Percentiles rank a stretch among this genome's conserved stretches.
Evolutionary conservation across 176 grass and related monocot species (phyloP).

Genomic region (Lolium perenne): DNA sequence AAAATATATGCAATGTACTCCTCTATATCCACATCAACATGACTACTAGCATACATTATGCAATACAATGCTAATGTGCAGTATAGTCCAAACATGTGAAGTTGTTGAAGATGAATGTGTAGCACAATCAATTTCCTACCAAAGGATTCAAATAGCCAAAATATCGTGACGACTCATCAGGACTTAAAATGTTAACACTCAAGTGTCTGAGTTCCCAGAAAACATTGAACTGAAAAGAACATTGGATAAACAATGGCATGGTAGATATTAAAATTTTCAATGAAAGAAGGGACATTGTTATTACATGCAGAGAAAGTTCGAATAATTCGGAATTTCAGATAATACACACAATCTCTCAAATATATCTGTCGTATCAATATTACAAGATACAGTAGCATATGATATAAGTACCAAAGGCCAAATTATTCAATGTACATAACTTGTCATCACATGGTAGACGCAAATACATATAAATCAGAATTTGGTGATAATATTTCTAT

Average conservation of each 20-base stretch:
- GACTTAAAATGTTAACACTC: not conserved
- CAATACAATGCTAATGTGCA: not conserved
- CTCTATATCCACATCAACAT: not conserved
- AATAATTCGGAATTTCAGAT: not conserved
- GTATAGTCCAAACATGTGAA: too few species aligned
- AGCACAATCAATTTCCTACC: not conserved
- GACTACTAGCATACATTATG: not conserved
- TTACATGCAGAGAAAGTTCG: not conserved
- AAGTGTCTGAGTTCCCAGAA: not conserved
- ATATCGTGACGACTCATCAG: not conserved
- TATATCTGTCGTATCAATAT: constrained; percentile 16
- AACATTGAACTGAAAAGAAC: not conserved
- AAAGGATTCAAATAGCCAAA: not conserved
- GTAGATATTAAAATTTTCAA: not conserved
- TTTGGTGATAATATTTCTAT: constrained; percentile 22
- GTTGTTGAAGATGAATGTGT: not conserved
- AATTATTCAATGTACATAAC: constrained; percentile 34
- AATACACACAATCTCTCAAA: not conserved
- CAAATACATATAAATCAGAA: not conserved
- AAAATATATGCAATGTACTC: not conserved
- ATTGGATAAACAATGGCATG: not conserved
- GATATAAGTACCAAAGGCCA: not conserved
- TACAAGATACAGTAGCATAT: constrained; percentile 24
- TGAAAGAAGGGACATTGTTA: not conserved
- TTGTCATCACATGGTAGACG: constrained; percentile 17